These are phyloP conservation scores for Dimocarpus longan DNA, from an alignment of 345 rosid species.

Conservation along the genomic window DNA sequence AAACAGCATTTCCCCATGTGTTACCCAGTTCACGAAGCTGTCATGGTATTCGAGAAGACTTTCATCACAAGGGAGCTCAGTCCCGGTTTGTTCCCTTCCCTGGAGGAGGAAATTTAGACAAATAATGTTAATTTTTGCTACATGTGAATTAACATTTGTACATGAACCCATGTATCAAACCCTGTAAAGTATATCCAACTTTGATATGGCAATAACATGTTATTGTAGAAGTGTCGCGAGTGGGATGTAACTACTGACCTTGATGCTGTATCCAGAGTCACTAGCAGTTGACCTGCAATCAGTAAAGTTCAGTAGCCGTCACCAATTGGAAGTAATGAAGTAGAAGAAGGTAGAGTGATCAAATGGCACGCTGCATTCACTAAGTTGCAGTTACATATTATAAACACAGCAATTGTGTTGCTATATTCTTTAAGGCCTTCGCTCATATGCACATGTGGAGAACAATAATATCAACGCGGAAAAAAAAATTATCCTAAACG, in stretches of 20 bases:
- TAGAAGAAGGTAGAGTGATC: not conserved
- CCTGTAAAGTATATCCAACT: not conserved
- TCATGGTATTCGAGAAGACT: constrained; percentile 39
- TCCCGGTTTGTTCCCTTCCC: constrained; percentile 43
- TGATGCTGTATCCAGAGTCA: constrained; percentile 46
- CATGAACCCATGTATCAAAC: too few species aligned
- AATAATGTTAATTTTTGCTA: not conserved
- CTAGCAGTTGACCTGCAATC: constrained; percentile 60
- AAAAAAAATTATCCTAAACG: too few species aligned
- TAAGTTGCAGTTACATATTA: too few species aligned
- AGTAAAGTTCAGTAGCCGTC: not conserved
- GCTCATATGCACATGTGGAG: too few species aligned
- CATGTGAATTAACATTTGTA: too few species aligned
- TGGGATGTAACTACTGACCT: constrained; percentile 40
- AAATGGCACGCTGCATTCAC: too few species aligned
- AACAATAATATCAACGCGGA: not conserved
- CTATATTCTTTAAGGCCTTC: too few species aligned
- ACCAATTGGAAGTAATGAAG: not conserved
- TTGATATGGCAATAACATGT: not conserved
- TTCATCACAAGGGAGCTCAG: constrained; percentile 15
- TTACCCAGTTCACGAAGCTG: constrained; percentile 70
- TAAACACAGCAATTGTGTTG: too few species aligned
- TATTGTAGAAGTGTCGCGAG: not conserved
- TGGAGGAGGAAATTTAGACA: constrained; percentile 18
- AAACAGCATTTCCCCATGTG: constrained; percentile 51